Evolutionary conservation across 306 rosid genomes (phyloP).

Genomic region (Cucurbita maxima): DNA sequence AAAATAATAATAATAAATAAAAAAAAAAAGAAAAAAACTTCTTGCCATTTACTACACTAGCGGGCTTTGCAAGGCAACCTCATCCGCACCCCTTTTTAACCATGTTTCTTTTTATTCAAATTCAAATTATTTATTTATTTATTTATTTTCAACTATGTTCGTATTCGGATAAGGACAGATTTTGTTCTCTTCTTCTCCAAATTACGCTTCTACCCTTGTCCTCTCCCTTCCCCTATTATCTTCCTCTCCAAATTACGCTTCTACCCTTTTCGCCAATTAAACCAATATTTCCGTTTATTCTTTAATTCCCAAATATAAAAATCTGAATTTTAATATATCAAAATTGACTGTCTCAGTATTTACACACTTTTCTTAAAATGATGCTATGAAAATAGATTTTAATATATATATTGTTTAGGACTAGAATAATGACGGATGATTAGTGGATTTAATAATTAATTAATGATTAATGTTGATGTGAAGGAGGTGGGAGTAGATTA

Average conservation of each 20-base stretch:
- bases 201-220: background rate
- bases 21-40: background rate
- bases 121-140: background rate
- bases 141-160: background rate
- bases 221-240: background rate
- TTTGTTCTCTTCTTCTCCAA: background rate
- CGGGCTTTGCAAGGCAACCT: conserved; percentile 1
- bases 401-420: too few species aligned
- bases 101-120: background rate
- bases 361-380: too few species aligned
- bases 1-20: background rate
- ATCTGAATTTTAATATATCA: background rate
- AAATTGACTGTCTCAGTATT: too few species aligned
- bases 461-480: background rate
- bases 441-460: background rate
- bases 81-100: background rate
- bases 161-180: background rate
- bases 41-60: background rate
- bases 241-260: background rate
- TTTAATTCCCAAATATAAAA: background rate
- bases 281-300: background rate
- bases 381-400: too few species aligned
- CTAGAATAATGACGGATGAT: too few species aligned
- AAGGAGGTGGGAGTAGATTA: background rate
- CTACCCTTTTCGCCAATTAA: background rate